These are phyloP conservation scores for Mycena polygramma DNA, from an alignment of 768 basidiomycete genomes.

Conservation along the genomic window DNA sequence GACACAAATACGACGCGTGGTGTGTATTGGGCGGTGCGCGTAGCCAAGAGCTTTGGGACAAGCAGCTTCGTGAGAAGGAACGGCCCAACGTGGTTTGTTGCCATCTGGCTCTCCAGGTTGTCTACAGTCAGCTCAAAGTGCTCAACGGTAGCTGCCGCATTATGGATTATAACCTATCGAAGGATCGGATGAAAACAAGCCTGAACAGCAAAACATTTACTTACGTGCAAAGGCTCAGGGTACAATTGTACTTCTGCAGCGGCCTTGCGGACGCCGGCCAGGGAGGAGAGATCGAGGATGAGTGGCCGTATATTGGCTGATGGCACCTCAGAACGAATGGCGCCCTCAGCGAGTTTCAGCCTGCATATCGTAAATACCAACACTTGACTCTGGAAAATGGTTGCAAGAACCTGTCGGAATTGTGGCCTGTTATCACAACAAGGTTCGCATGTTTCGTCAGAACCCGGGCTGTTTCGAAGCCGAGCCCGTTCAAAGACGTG, in stretches of 20 bases:
- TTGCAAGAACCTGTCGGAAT: neutral
- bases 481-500: conserved; percentile 15
- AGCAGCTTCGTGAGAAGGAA: conserved; percentile 22
- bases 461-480: conserved; percentile 12
- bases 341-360: conserved; percentile 13
- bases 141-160: conserved; percentile 16
- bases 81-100: conserved; percentile 6
- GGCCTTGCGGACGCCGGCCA: conserved; percentile 14
- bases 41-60: neutral
- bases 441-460: conserved; percentile 6
- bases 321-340: conserved; percentile 5
- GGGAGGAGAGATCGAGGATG: conserved; percentile 14
- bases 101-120: conserved; percentile 20
- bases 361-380: neutral
- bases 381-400: too few relatives aligned
- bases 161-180: conserved; percentile 18
- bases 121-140: conserved; percentile 19
- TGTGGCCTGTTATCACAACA: conserved; percentile 3
- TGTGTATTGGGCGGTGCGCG: conserved; percentile 1
- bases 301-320: conserved; percentile 1
- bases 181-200: neutral
- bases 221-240: conserved; percentile 16
- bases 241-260: conserved; percentile 11
- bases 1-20: conserved; percentile 21
- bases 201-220: neutral